Evolutionary conservation across 805 yeast species (phyloP), one percentile per base, ranked within the genome.

Genomic region (Jamesozyma jinghongensis): DNA sequence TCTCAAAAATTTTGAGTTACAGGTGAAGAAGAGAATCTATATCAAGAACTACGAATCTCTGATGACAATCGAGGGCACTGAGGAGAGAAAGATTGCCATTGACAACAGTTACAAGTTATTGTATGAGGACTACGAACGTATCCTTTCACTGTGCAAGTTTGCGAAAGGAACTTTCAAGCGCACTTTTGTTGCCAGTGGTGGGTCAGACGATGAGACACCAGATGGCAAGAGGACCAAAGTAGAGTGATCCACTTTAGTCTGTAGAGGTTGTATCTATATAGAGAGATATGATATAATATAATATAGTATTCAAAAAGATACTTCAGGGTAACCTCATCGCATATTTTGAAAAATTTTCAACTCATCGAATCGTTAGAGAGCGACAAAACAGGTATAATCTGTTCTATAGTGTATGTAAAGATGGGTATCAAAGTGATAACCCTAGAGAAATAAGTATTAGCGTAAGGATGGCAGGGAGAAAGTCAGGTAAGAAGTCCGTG

Each of bases 1-100:
- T 16, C 38, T 46, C 6, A 61, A 62, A 43, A 66, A 67, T 5
- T 49, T 63, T 5, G 66, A 92, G 40, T 53, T 79, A 25, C 71
- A 73, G 47, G 80, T 90, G 46, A 90, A 88, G 60, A 73, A 68
- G 52, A 70, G 98, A 43, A 63, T 92, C 19, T 90, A 70, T 55
- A 70, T 75, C 41, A 84, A 85, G 56, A 92, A 92, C 63, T 75
- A 69, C 51, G 97, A 88, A 42, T 87, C 86, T 0, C 67, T 92
- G 40, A 63, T 61, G 28, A 82, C 77, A 4, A 63, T 86, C 56
- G 86, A 81, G 33, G 68, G 63, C n/a, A 67, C 74, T 0, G 77
- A 77, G n/a, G 77, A 78, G 13, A 68, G 75, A 45, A 71, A 70
- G 45, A 85, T 81, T 51, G 84, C 84, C 51, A 67, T 86, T 30